Percentiles rank a stretch among this genome's conserved stretches.
Evolutionary conservation across 2,329 filamentous ascomycete genomes (phyloP).

Genomic region (Lachnum nothofagi): DNA sequence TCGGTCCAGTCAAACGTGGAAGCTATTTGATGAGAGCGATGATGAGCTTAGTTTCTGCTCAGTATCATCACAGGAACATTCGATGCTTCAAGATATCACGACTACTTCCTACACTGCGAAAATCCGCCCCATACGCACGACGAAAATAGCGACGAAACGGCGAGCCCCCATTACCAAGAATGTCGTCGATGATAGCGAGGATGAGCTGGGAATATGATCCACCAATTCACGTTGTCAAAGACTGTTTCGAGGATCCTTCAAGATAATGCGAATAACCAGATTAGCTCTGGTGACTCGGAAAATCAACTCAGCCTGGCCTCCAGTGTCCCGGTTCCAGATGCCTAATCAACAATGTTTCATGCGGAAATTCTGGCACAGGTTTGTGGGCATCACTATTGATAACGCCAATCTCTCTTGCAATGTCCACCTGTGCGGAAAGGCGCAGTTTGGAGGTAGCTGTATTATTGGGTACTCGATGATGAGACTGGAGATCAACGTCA

Average conservation of each 20-base stretch:
- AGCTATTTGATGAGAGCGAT: slow-evolving; percentile 28
- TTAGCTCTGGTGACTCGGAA: neutral
- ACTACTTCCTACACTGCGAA: slow-evolving; percentile 6
- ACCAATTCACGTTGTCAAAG: neutral
- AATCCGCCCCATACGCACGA: slow-evolving; percentile 3
- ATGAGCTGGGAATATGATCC: slow-evolving; percentile 30
- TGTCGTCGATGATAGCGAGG: slow-evolving; percentile 26
- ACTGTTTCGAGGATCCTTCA: neutral
- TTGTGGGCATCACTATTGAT: neutral
- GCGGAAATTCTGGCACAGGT: neutral
- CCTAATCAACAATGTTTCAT: neutral
- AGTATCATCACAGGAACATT: slow-evolving; percentile 15
- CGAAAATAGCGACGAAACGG: slow-evolving; percentile 2
- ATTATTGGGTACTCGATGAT: neutral
- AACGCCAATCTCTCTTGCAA: neutral
- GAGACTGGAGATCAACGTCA: neutral
- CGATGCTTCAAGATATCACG: slow-evolving; percentile 17
- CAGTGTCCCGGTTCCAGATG: neutral
- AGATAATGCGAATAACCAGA: too few species aligned
- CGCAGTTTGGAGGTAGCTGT: neutral
- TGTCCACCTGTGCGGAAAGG: neutral
- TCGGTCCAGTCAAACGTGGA: slow-evolving; percentile 19
- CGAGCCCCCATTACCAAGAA: neutral
- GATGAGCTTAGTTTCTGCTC: slow-evolving; percentile 29
- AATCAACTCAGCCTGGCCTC: neutral